Evolutionary conservation across 1,284 basidiomycete genomes (phyloP).

Genomic region (Meripilus lineatus): DNA sequence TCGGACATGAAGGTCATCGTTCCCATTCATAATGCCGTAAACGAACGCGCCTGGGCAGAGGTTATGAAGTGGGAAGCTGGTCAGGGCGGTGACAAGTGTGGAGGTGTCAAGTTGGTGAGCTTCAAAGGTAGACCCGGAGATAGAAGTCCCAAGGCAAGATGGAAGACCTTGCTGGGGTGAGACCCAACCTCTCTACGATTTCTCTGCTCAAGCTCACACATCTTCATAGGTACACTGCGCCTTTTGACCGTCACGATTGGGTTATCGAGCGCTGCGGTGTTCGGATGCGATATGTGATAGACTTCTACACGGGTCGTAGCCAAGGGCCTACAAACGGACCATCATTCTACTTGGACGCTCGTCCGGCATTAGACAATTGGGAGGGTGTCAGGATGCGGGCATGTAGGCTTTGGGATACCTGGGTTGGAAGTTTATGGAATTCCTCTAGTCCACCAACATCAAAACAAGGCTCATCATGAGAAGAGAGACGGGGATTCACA

Average conservation of each 20-base stretch:
- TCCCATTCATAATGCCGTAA: slow-evolving; percentile 98
- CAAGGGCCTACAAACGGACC: slow-evolving; percentile 38
- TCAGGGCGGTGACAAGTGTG: slow-evolving; percentile 75
- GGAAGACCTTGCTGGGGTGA: slow-evolving; percentile 84
- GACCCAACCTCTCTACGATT: slow-evolving; percentile 25
- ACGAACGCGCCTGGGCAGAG: slow-evolving; percentile 93
- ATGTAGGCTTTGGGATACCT: slow-evolving; percentile 43
- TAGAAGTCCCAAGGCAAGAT: slow-evolving; percentile 76
- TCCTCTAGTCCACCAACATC: slow-evolving; percentile 10
- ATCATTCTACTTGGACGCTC: slow-evolving; percentile 92
- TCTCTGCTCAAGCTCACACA: neutral
- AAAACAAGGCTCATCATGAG: too few relatives aligned
- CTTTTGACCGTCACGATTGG: slow-evolving; percentile 99
- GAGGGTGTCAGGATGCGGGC: slow-evolving; percentile 82
- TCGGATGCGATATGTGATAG: slow-evolving; percentile 91
- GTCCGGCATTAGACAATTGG: slow-evolving; percentile 90
- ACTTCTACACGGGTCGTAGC: slow-evolving; percentile 92
- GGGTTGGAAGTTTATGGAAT: slow-evolving; percentile 29
- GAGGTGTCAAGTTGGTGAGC: slow-evolving; percentile 79
- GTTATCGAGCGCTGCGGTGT: slow-evolving; percentile 88
- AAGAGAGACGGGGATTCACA: too few relatives aligned
- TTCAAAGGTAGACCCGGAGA: slow-evolving; percentile 81
- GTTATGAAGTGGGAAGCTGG: slow-evolving; percentile 88
- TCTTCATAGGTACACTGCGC: slow-evolving; percentile 73
- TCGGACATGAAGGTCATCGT: slow-evolving; percentile 94